Conservation (phyloP, 768 basidiomycete genomes). For the Agrocybe chaxingu region DNA sequence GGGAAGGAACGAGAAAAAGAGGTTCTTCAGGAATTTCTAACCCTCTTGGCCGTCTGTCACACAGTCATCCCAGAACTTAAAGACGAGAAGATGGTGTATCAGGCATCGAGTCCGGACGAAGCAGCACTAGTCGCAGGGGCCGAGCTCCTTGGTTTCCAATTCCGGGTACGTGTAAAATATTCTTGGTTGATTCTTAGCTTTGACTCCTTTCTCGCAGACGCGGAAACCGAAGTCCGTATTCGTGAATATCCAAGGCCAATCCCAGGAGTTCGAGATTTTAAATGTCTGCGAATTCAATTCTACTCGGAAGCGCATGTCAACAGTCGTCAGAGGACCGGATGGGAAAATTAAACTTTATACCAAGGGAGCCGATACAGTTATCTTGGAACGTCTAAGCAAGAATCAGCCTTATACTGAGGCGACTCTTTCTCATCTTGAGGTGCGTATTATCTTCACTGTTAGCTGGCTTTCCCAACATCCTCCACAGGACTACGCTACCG, state of each 20-base stretch:
- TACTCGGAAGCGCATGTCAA: constrained; percentile 97
- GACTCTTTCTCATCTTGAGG: constrained; percentile 89
- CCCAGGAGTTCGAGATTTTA: constrained; percentile 83
- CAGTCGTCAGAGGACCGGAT: constrained; percentile 80
- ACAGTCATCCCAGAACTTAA: constrained; percentile 95
- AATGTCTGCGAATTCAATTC: constrained; percentile 99
- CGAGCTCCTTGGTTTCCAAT: constrained; percentile 87
- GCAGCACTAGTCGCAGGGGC: constrained; percentile 95
- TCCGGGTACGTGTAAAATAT: constrained; percentile 66
- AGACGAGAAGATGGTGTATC: constrained; percentile 88
- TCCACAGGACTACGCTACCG: constrained; percentile 88
- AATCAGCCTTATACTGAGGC: constrained; percentile 82
- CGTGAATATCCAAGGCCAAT: constrained; percentile 70
- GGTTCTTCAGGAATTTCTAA: constrained; percentile 68
- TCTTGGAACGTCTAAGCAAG: constrained; percentile 86
- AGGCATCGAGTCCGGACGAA: constrained; percentile 97
- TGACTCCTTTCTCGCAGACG: constrained; percentile 45
- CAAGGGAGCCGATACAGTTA: constrained; percentile 98
- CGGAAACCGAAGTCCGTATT: constrained; percentile 97
- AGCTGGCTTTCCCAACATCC: constrained; percentile 5
- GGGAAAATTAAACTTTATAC: constrained; percentile 94
- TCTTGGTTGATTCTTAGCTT: background rate
- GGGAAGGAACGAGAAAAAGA: constrained; percentile 41
- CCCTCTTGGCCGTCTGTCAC: constrained; percentile 91
- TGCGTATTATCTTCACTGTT: constrained; percentile 25